These are phyloP conservation scores for Septoria petroselini DNA, from an alignment of 2,329 filamentous ascomycete genomes.

Conservation along the genomic window DNA sequence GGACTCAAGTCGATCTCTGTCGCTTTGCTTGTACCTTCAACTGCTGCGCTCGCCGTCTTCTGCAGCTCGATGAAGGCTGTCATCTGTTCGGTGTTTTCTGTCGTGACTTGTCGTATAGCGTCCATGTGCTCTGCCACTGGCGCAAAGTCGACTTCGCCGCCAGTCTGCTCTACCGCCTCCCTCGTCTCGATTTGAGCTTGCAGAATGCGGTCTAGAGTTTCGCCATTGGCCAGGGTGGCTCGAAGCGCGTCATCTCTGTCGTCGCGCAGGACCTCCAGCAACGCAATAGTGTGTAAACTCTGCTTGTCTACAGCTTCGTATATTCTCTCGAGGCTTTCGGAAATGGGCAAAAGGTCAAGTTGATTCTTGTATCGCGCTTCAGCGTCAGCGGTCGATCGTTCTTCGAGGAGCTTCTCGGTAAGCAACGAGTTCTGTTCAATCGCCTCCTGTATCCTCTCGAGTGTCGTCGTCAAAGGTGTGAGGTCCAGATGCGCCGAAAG, in stretches of 20 bases:
- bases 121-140: constrained; percentile 27
- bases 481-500: constrained; percentile 32
- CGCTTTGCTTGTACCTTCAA: constrained; percentile 3
- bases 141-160: constrained; percentile 24
- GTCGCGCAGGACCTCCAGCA: constrained; percentile 17
- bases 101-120: constrained; percentile 24
- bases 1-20: constrained; percentile 29
- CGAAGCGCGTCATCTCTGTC: constrained; percentile 8
- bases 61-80: constrained; percentile 23
- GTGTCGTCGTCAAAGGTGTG: constrained; percentile 24
- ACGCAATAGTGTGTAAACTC: constrained; percentile 15
- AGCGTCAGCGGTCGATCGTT: constrained; percentile 17
- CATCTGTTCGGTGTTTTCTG: constrained; percentile 25
- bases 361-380: constrained; percentile 11
- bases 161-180: constrained; percentile 17
- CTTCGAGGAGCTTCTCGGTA: constrained; percentile 27
- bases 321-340: constrained; percentile 15
- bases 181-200: constrained; percentile 26
- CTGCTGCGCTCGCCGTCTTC: background rate
- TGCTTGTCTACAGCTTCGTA: constrained; percentile 15
- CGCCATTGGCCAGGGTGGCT: background rate
- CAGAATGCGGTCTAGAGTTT: constrained; percentile 20
- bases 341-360: constrained; percentile 11
- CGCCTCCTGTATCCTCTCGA: constrained; percentile 30
- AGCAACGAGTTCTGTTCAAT: constrained; percentile 31